These are phyloP conservation scores for Goffeauzyma gilvescens DNA, from an alignment of 768 basidiomycete genomes.

Conservation along the genomic window DNA sequence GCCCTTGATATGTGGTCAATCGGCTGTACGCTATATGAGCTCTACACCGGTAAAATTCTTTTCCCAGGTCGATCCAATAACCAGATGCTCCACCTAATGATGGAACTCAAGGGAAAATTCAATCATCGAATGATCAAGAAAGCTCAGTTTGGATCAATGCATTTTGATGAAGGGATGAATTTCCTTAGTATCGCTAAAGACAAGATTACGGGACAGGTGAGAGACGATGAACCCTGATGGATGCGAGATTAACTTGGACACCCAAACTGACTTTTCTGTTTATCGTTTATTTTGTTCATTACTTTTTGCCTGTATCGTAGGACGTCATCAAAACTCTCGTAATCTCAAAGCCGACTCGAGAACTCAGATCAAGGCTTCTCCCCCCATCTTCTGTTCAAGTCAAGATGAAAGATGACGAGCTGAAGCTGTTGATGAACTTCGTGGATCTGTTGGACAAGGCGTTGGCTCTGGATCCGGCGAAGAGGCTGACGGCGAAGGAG, in stretches of 20 bases:
- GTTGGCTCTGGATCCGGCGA: constrained; percentile 62
- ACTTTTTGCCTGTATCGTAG: constrained; percentile 36
- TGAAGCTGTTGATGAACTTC: constrained; percentile 55
- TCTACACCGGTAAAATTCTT: constrained; percentile 85
- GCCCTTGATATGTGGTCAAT: constrained; percentile 91
- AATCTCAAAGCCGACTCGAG: constrained; percentile 60
- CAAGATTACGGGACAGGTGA: constrained; percentile 60
- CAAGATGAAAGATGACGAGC: constrained; percentile 56
- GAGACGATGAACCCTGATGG: constrained; percentile 29
- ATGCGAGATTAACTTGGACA: not conserved
- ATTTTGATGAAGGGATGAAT: constrained; percentile 81
- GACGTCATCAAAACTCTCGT: constrained; percentile 63
- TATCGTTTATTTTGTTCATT: constrained; percentile 3
- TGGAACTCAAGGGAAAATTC: constrained; percentile 90
- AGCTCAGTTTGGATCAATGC: constrained; percentile 73
- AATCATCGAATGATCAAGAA: constrained; percentile 87
- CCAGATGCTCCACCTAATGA: constrained; percentile 92
- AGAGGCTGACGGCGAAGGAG: constrained; percentile 75
- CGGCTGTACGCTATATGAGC: constrained; percentile 63
- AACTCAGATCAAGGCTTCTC: constrained; percentile 63
- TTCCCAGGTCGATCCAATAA: constrained; percentile 94
- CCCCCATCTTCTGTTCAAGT: constrained; percentile 46
- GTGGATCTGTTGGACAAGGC: constrained; percentile 85
- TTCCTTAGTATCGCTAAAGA: constrained; percentile 67
- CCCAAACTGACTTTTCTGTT: not conserved